phyloP scores from a whole-genome alignment of 129 eudicot genomes.

The Centaurea solstitialis region DNA sequence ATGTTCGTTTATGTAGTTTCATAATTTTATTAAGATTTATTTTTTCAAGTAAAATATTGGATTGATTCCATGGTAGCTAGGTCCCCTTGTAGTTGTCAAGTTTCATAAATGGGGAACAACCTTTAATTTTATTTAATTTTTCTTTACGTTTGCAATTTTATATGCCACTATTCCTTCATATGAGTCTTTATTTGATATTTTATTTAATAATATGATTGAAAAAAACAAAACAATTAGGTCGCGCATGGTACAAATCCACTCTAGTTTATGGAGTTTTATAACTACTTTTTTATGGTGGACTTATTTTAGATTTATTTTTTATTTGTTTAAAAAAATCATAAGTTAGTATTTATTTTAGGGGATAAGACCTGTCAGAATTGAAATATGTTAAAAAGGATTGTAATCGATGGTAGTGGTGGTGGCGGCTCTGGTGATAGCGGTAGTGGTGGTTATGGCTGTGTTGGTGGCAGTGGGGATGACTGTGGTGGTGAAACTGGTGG shows the following conservation, averaged over 20 bases:
- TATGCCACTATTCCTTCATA: slow-evolving; percentile 31
- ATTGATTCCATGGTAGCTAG: slow-evolving; percentile 11
- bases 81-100: slow-evolving; percentile 47
- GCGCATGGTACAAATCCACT: slow-evolving; percentile 42
- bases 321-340: no score
- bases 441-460: no score
- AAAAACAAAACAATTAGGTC: slow-evolving; percentile 13
- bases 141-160: slow-evolving; percentile 22
- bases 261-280: slow-evolving; percentile 21
- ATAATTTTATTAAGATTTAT: neutral
- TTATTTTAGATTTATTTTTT: neutral
- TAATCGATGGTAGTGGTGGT: no score
- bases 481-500: no score
- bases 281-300: slow-evolving; percentile 20
- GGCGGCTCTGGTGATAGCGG: no score
- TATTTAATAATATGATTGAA: slow-evolving; percentile 17
- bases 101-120: slow-evolving; percentile 61
- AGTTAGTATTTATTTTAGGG: no score
- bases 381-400: no score
- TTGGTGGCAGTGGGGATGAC: no score
- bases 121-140: slow-evolving; percentile 19
- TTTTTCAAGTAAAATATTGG: slow-evolving; percentile 10
- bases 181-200: slow-evolving; percentile 14
- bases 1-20: neutral
- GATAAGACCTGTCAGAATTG: no score